phyloP scores from a whole-genome alignment of 805 yeast species.

The Zygoascus bituminiphila region DNA sequence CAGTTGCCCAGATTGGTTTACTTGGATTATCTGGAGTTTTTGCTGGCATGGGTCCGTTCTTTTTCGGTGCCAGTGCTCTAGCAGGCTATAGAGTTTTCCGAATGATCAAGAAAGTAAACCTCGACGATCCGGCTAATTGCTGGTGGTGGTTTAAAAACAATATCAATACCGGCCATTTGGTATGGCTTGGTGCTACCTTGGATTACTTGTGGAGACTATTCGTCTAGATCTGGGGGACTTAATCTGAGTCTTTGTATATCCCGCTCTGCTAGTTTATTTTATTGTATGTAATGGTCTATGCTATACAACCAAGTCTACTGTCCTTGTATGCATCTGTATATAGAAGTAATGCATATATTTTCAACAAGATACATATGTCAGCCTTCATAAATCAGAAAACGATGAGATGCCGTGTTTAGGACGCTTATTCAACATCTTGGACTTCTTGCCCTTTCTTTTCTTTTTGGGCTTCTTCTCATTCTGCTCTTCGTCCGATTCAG shows the following conservation, averaged over 20 bases:
- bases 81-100: constrained; percentile 61
- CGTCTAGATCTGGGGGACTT: neutral
- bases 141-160: constrained; percentile 75
- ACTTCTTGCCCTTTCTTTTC: constrained; percentile 11
- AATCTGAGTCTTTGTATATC: no score
- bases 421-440: constrained; percentile 6
- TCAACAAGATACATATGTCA: neutral
- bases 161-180: constrained; percentile 48
- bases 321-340: neutral
- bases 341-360: neutral
- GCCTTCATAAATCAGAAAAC: constrained; percentile 17
- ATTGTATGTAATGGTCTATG: no score
- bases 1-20: constrained; percentile 58
- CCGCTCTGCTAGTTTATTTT: no score
- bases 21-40: constrained; percentile 61
- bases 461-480: constrained; percentile 10
- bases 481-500: constrained; percentile 13
- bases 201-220: constrained; percentile 30
- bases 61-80: constrained; percentile 50
- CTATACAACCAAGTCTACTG: no score
- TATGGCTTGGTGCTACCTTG: constrained; percentile 28
- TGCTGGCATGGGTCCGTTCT: constrained; percentile 84
- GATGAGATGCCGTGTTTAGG: constrained; percentile 16
- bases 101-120: constrained; percentile 66
- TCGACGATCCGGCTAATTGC: constrained; percentile 73